Conservation (phyloP, 1,284 basidiomycete species). For the Sparassis latifolia region DNA sequence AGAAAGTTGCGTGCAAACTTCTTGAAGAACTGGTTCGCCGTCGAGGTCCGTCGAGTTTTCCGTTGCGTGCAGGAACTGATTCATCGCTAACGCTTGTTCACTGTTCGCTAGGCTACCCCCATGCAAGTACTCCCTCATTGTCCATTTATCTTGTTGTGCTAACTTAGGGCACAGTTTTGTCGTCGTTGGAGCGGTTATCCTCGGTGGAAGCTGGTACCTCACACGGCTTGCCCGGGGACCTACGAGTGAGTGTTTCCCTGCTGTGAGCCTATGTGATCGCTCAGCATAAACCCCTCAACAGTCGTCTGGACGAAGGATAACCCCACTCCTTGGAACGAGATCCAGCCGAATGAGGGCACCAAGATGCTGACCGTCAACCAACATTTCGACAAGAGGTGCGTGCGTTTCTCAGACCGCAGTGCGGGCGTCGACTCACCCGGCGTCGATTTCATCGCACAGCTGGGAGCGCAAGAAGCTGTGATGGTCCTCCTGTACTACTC, state of each 20-base stretch:
- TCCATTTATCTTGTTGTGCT: background rate
- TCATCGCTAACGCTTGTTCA: conserved; percentile 1
- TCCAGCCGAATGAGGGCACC: conserved; percentile 65
- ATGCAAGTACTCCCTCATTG: conserved; percentile 47
- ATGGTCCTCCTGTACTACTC: conserved; percentile 9
- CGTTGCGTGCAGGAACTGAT: background rate
- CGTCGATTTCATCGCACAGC: conserved; percentile 28
- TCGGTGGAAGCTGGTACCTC: conserved; percentile 68
- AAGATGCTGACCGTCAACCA: conserved; percentile 67
- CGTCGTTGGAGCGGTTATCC: conserved; percentile 59
- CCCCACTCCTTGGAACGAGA: conserved; percentile 74
- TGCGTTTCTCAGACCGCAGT: conserved; percentile 3
- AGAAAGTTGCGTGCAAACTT: conserved; percentile 27
- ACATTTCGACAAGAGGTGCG: conserved; percentile 65
- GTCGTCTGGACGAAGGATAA: conserved; percentile 78
- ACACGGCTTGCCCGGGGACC: conserved; percentile 66
- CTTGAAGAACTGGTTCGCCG: conserved; percentile 76
- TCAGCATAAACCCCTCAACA: conserved; percentile 20
- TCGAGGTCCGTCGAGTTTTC: conserved; percentile 50
- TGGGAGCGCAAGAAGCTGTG: conserved; percentile 70
- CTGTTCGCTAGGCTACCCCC: conserved; percentile 55
- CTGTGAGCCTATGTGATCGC: background rate
- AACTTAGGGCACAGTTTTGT: conserved; percentile 46
- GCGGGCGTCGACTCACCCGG: conserved; percentile 2
- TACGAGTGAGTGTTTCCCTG: conserved; percentile 40